Base-by-base conservation (phyloP, 169 alveolate genomes). In the Plasmodium cynomolgi region DNA sequence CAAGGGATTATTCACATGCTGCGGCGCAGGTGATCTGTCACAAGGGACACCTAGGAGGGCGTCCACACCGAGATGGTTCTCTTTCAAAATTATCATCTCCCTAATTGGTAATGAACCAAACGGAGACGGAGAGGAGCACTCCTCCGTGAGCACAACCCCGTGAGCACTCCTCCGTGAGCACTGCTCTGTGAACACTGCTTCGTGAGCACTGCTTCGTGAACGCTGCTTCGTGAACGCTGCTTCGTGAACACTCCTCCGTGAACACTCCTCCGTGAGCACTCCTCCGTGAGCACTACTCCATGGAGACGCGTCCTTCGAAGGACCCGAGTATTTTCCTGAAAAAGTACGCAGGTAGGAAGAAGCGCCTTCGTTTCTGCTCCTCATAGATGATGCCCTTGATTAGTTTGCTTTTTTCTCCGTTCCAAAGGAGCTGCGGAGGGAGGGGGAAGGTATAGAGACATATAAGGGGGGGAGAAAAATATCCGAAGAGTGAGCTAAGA, bases 371-470 rank as follows among this genome's bases (percentile, higher is more conserved):
- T 88, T 80, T 88, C 20, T 8, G 44, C 54, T 88, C 94, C 47
- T 88, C 83, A 23, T 88, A 88, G 44, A 88, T 88, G 23, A 88
- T 77, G 1, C 94, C 94, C 62, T 88, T 88, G 23, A 73, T 41
- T 83, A 88, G 81, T 79, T 58, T 88, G 83, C 94, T 88, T 15
- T 88, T 58, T 2, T 88, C 90, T 8, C 54, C 34, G 37, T 88
- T 88, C 94, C 94, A 88, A 23, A 88, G 41, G 8, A 88, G 94
- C 93, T 84, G 77, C 9, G 56, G 34, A 50, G 34, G 37, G 77
- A 71, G 26, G 54, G 6, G 77, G 50, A 41, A 29, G 54, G 54
- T 4, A 81, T 50, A 81, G 54, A 1, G 72, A 33, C 33, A 62
- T 29, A 83, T 4, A 83, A 83, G 2, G 23, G 2, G 23, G 37